phyloP scores from a whole-genome alignment of 441 rosid species.

The Biscutella laevigata region DNA sequence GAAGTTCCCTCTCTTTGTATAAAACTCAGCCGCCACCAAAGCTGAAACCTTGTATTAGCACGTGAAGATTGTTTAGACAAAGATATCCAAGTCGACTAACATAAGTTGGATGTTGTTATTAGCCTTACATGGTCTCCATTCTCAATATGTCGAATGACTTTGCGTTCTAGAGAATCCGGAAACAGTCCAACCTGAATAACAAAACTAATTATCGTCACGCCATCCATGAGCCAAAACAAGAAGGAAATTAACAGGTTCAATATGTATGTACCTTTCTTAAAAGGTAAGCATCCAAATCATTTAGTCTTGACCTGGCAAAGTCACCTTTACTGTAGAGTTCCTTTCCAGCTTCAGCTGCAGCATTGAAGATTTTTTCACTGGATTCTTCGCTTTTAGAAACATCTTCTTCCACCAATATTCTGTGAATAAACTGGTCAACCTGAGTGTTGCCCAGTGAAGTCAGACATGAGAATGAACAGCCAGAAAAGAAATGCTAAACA shows the following conservation, averaged over 20 bases:
- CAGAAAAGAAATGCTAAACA: neutral
- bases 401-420: conserved; percentile 74
- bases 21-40: conserved; percentile 75
- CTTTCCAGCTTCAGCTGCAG: conserved; percentile 46
- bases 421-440: conserved; percentile 75
- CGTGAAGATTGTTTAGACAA: conserved; percentile 8
- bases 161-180: conserved; percentile 76
- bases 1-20: conserved; percentile 59
- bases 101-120: conserved; percentile 8
- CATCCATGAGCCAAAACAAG: conserved; percentile 1
- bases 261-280: conserved; percentile 51
- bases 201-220: conserved; percentile 4
- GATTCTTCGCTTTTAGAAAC: conserved; percentile 27
- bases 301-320: conserved; percentile 43
- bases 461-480: neutral
- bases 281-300: conserved; percentile 56
- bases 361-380: conserved; percentile 34
- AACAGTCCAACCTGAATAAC: conserved; percentile 67
- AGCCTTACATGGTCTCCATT: conserved; percentile 71
- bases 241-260: conserved; percentile 4
- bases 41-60: conserved; percentile 65
- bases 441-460: conserved; percentile 21
- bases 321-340: conserved; percentile 50
- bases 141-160: conserved; percentile 54
- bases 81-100: conserved; percentile 2